Conservation (phyloP, 768 basidiomycete species). For the Brasilioporus rufonigricans region DNA sequence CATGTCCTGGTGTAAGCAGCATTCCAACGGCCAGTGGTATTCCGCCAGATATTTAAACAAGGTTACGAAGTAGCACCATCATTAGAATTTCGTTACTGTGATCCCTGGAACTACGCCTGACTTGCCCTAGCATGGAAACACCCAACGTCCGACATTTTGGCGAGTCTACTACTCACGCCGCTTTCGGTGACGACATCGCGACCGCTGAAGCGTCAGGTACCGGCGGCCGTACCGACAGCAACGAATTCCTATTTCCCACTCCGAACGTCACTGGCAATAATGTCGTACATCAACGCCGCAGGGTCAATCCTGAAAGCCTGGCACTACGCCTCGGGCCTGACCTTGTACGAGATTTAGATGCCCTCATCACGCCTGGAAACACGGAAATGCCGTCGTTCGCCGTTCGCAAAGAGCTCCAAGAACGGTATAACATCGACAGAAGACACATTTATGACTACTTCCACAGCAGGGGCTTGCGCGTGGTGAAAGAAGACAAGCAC, state of each 20-base stretch:
- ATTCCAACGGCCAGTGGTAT: constrained; percentile 20
- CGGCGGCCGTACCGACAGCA: constrained; percentile 5
- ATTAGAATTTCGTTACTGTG: background rate
- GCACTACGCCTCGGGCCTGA: constrained; percentile 65
- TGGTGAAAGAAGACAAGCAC: constrained; percentile 63
- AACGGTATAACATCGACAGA: constrained; percentile 66
- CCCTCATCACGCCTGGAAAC: constrained; percentile 64
- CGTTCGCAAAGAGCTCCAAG: constrained; percentile 66
- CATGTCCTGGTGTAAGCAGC: constrained; percentile 7
- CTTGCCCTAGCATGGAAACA: constrained; percentile 14
- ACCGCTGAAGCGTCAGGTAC: constrained; percentile 9
- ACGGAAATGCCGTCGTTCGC: constrained; percentile 74
- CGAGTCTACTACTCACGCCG: constrained; percentile 1
- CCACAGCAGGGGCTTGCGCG: constrained; percentile 60
- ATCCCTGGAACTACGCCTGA: background rate
- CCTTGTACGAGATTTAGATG: constrained; percentile 69
- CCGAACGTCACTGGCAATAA: background rate
- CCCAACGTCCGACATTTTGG: background rate
- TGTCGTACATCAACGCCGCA: constrained; percentile 34
- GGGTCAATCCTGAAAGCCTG: constrained; percentile 67
- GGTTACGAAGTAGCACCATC: background rate
- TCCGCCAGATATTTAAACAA: constrained; percentile 16
- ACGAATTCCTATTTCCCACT: background rate
- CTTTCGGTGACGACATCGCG: background rate
- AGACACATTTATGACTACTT: constrained; percentile 80